Base-by-base conservation (phyloP, 192 early-diverging fungal genomes). In the Coemansia sp. region DNA sequence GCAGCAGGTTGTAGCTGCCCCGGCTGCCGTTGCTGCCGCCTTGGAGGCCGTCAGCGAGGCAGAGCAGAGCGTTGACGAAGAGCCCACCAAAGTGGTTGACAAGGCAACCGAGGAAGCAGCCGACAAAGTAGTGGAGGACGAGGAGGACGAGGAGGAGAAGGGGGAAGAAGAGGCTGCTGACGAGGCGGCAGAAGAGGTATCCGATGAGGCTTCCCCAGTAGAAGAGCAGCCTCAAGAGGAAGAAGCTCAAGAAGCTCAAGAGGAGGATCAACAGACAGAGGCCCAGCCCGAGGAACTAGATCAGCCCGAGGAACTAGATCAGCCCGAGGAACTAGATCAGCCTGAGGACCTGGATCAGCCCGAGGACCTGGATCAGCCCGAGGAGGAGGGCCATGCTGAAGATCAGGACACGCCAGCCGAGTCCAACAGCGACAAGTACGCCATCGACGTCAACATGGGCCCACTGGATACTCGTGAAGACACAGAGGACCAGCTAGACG, bases 401-500 rank as follows among this genome's bases (percentile, higher is more conserved):
- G 29, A 46, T 11, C 8, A 43, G 22, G 3, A n/a, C n/a, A 9
- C 39, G 5, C 23, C 24, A 46, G 44, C 9, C 28, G 32, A 29
- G 11, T 1, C 27, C 18, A 22, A 45, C 22, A 30, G 20, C 37
- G 37, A 17, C 9, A 41, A 58, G 22, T 59, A 67, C 40, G 50
- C 19, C 9, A 27, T 59, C 15, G 52, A 46, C 39, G 17, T 59
- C 1, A 13, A 32, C 32, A 24, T 49, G 9, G 53, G 25, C 23
- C 22, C 14, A 9, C 29, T 43, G 8, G 7, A 24, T 25, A 7
- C 18, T 32, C 33, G 41, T 20, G 33, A 44, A 15, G 32, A 29
- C 23, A 72, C 53, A 23, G 68, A 72, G 56, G 68, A 46, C 27
- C 45, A 19, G 27, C 29, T 34, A 30, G 47, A 49, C 19, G 47